Percentiles rank a stretch among this genome's conserved stretches.
Conservation (phyloP, 345 rosid species). For the Laguncularia racemosa region DNA sequence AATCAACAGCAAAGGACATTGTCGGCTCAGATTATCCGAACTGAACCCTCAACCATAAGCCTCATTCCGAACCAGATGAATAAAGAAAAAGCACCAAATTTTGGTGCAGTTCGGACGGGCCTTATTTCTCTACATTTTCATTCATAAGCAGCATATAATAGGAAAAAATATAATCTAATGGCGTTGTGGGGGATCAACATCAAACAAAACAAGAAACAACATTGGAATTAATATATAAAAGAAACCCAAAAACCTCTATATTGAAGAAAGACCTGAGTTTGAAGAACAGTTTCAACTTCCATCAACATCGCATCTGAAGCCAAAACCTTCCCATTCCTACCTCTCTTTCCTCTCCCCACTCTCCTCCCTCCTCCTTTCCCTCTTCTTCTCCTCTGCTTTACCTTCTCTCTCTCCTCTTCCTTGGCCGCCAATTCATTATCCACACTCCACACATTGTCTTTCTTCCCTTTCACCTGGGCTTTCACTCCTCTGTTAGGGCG, state of each 20-base stretch:
- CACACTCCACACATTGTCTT: conserved; percentile 73
- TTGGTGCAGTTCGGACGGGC: no score
- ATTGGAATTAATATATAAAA: no score
- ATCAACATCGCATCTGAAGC: conserved; percentile 67
- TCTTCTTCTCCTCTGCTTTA: conserved; percentile 21
- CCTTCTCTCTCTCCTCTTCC: conserved; percentile 20
- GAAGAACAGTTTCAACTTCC: conserved; percentile 79
- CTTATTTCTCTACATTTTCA: no score
- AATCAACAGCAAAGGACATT: no score
- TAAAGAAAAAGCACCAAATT: no score
- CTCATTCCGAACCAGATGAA: no score
- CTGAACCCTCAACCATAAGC: no score
- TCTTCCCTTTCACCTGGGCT: conserved; percentile 33
- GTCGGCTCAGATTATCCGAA: no score
- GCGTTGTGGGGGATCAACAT: no score
- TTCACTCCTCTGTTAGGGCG: conserved; percentile 13
- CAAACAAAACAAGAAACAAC: no score
- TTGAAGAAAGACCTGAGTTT: conserved; percentile 53
- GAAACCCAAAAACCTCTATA: neutral
- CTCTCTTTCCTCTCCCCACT: conserved; percentile 31
- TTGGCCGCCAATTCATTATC: conserved; percentile 59
- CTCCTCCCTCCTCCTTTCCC: conserved; percentile 35
- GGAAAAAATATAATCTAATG: no score
- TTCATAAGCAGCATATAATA: no score
- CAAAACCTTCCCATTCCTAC: conserved; percentile 31